Base-by-base conservation (phyloP, 768 basidiomycete genomes). In the Xerocomellus intermedius region DNA sequence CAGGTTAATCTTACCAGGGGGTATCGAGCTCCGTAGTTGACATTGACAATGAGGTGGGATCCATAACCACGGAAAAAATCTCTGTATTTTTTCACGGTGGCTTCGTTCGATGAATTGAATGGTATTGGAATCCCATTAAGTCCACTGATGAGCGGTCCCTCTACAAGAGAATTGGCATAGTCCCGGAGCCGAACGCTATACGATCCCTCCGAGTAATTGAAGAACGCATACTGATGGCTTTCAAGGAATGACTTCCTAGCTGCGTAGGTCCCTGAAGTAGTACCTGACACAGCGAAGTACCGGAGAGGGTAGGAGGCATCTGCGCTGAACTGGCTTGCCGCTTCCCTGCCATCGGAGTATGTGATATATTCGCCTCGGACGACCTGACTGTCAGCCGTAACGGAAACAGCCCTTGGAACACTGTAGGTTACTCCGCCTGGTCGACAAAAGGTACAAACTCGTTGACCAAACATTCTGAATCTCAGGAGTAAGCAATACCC, bases 211-310 rank as follows among this genome's bases (percentile, higher is more conserved):
- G 42, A 10, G 42, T 39, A 55, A 17, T 42, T 55, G 30, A 55
- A 55, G 36, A 55, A 55, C 5, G 54, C 42, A 32, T 45, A 55
- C 37, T 55, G 54, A 16, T 44, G 42, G 8, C 5, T 5, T n/a
- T 43, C 35, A 39, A 50, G 48, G 30, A 55, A 55, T 5, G 49
- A 50, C 14, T 51, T 55, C 17, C 47, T 42, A 28, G 54, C 42
- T 13, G 54, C 54, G 42, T 32, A 45, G 7, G 37, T 12, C 21
- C 32, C 54, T 5, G 54, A 55, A 6, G 43, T 39, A 1, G 54
- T 36, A 4, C 54, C 54, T 13, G 36, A 55, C 16, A 51, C 49
- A 24, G 54, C 42, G 2, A 50, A 55, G 54, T 55, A 55, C 22
- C 54, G 41, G 37, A 45, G 49, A 24, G 48, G 42, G 35, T 32